phyloP scores from a whole-genome alignment of 1,284 basidiomycete genomes.

The Uromyces viciae-fabae region DNA sequence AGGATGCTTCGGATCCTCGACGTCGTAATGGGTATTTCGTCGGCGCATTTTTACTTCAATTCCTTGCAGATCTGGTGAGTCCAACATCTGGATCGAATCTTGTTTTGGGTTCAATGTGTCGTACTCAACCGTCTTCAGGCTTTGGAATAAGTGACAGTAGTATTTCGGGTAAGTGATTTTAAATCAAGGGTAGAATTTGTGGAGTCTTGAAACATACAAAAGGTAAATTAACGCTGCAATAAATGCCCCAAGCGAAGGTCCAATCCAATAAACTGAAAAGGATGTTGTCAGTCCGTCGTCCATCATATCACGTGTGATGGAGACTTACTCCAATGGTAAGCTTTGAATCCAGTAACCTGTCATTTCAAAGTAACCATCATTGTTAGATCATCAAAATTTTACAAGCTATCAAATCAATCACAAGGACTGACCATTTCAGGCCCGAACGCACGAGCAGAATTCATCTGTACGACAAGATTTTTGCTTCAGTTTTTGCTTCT shows the following conservation, averaged over 20 bases:
- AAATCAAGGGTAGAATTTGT: background rate
- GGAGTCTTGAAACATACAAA: conserved; percentile 7
- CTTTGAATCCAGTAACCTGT: conserved; percentile 38
- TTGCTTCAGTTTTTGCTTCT: background rate
- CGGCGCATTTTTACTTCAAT: conserved; percentile 44
- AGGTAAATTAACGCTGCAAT: conserved; percentile 26
- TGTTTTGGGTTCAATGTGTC: conserved; percentile 27
- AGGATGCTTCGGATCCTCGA: background rate
- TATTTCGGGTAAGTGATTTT: no score
- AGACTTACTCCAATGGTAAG: conserved; percentile 37
- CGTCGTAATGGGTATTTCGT: background rate
- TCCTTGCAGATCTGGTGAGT: conserved; percentile 32
- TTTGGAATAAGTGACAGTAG: background rate
- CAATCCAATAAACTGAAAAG: conserved; percentile 38
- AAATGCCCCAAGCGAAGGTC: conserved; percentile 33
- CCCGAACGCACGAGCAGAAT: conserved; percentile 48
- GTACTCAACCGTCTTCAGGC: conserved; percentile 38
- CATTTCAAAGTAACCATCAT: no score
- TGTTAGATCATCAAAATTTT: no score
- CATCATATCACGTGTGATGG: background rate
- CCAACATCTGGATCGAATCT: conserved; percentile 24
- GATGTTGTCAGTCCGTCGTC: background rate
- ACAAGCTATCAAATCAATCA: no score
- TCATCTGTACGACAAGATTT: background rate
- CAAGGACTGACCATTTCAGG: conserved; percentile 45